Evolutionary conservation across 495 filamentous ascomycete species (phyloP).

Genomic region (Annulohypoxylon maeteangense): DNA sequence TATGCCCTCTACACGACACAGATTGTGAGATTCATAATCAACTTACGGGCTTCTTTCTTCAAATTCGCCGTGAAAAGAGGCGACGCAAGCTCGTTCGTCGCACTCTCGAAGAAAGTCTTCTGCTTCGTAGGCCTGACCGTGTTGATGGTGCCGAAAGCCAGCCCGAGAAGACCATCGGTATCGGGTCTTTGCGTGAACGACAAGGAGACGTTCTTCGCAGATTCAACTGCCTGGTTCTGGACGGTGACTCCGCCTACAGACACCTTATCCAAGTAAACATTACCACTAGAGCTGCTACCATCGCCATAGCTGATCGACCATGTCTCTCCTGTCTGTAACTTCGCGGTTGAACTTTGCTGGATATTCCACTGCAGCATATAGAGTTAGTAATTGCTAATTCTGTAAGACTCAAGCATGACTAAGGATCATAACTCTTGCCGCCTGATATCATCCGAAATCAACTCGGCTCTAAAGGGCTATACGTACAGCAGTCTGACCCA

Average conservation of each 20-base stretch:
- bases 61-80: conserved; percentile 79
- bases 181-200: conserved; percentile 69
- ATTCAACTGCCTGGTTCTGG: conserved; percentile 75
- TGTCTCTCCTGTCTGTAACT: conserved; percentile 61
- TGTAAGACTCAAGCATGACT: background rate
- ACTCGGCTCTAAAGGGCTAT: background rate
- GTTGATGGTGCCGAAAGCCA: conserved; percentile 80
- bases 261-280: conserved; percentile 81
- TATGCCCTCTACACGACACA: background rate
- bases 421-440: background rate
- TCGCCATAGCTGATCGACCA: conserved; percentile 84
- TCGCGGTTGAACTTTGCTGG: conserved; percentile 58
- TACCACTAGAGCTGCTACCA: conserved; percentile 72
- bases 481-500: conserved; percentile 56
- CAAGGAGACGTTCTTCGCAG: conserved; percentile 70
- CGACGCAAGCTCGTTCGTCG: conserved; percentile 65
- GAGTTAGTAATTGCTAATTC: conserved; percentile 1
- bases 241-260: conserved; percentile 76
- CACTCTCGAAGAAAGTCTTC: conserved; percentile 81
- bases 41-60: conserved; percentile 67
- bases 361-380: conserved; percentile 67
- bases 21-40: background rate
- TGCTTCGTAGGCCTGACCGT: conserved; percentile 69
- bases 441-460: background rate
- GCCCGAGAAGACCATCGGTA: conserved; percentile 78